phyloP scores from a whole-genome alignment of 495 filamentous ascomycete species.

The Penicillium bialowiezense region DNA sequence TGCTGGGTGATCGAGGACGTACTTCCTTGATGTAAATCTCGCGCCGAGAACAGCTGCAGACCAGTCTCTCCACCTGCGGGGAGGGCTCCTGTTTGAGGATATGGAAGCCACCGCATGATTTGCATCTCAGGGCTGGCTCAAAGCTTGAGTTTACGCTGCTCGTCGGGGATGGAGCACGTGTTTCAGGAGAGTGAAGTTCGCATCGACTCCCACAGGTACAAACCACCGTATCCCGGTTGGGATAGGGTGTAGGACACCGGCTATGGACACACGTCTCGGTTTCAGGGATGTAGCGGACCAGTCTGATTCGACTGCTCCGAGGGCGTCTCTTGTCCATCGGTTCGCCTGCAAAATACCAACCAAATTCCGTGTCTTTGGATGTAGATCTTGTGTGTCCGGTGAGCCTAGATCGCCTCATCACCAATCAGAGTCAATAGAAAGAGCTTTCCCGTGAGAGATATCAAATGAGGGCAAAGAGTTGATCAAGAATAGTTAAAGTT shows the following conservation, averaged over 20 bases:
- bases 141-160: background rate
- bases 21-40: background rate
- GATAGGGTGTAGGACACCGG: background rate
- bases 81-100: background rate
- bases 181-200: background rate
- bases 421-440: background rate
- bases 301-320: background rate
- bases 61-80: background rate
- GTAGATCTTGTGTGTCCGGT: slow-evolving; percentile 1
- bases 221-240: background rate
- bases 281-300: background rate
- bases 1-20: background rate
- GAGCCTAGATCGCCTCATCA: slow-evolving; percentile 2
- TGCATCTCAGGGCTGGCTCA: background rate
- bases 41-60: background rate
- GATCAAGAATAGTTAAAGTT: background rate
- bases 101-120: background rate
- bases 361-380: background rate
- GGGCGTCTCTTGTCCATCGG: background rate
- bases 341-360: slow-evolving; percentile 4
- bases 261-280: slow-evolving; percentile 1
- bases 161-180: background rate
- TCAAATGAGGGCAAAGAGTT: background rate
- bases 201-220: background rate
- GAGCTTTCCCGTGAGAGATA: background rate